A percentile compares a stretch with the other conserved stretches of the same genome.
Evolutionary conservation across 352 stramenopile species (phyloP).

Genomic region (Globisporangium megalacanthum): DNA sequence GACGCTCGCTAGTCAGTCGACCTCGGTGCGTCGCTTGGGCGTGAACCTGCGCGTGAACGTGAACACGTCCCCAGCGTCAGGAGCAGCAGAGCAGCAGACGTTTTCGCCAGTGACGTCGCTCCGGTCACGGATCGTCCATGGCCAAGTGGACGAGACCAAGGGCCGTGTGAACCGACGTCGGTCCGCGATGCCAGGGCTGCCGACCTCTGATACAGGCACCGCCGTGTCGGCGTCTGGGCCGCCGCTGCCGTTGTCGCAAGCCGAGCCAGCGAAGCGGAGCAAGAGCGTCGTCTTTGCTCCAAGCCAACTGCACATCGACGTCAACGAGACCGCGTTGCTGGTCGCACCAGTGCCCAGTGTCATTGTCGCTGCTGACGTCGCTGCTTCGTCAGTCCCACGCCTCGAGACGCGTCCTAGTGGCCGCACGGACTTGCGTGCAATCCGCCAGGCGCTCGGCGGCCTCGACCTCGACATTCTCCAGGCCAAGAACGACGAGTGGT

Average conservation of each 20-base stretch:
- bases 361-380: not conserved
- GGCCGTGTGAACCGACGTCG: constrained; percentile 21
- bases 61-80: constrained; percentile 16
- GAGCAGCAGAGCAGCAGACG: constrained; percentile 3
- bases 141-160: constrained; percentile 23
- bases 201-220: not conserved
- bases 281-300: constrained; percentile 18
- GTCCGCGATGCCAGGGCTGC: constrained; percentile 1
- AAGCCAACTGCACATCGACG: constrained; percentile 42
- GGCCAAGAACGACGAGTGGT: constrained; percentile 53
- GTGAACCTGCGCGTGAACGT: constrained; percentile 60
- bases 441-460: constrained; percentile 31
- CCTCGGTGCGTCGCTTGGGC: constrained; percentile 32
- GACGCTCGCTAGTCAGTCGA: constrained; percentile 6
- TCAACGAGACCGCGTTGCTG: constrained; percentile 17
- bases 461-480: constrained; percentile 64
- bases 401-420: constrained; percentile 6
- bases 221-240: not conserved
- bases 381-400: not conserved
- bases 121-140: constrained; percentile 26
- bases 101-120: constrained; percentile 42
- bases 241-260: not conserved
- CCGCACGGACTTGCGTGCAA: constrained; percentile 18
- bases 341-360: not conserved
- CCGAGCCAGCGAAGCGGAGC: constrained; percentile 7